Evolutionary conservation across 495 filamentous ascomycete genomes (phyloP), one percentile per base, ranked within the genome.

Genomic region (Penicillium bovifimosum): DNA sequence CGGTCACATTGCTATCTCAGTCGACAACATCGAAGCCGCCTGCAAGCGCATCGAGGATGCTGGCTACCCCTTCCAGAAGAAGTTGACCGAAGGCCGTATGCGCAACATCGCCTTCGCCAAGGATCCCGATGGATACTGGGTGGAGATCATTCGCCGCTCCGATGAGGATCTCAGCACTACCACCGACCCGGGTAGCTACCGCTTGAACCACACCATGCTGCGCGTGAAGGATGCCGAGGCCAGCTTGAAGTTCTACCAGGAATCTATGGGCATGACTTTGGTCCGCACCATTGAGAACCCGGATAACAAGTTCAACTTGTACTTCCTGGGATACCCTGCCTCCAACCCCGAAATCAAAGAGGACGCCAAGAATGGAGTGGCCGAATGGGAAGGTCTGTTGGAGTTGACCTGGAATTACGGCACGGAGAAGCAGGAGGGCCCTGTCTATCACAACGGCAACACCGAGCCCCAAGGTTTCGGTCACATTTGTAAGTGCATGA

Each of bases 351-450:
- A 71, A 34, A 73, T 74, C 18, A 59, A 75, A 26, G 76, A 85
- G 28, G 76, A 69, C 41, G 75, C 67, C 31, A 73, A 69, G 41
- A 86, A 82, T 56, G 73, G 79, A 38, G 62, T 83, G 3, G 81
- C 86, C 3, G 80, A 81, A 35, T 79, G 82, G 44, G 92, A 96
- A 64, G 92, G 92, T 2, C 63, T 96, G 46, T 73, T 96, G 9
- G 91, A 96, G 73, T 63, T 98, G 59, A 96, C 91, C 17, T 96
- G 90, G 88, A 96, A 98, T 65, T 93, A 96, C 56, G 93, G 93
- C 36, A 96, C 93, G 2, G 93, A 98, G 77, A 92, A 88, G 63
- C 83, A 96, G 58, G 77, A 84, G 49, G 74, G 77, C 41, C 90
- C 90, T 61, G 84, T 83, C 38, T 98, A 98, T 63, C 93, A 98